Conservation (phyloP, 768 basidiomycete genomes). For the Macrolepiota albuminosa region DNA sequence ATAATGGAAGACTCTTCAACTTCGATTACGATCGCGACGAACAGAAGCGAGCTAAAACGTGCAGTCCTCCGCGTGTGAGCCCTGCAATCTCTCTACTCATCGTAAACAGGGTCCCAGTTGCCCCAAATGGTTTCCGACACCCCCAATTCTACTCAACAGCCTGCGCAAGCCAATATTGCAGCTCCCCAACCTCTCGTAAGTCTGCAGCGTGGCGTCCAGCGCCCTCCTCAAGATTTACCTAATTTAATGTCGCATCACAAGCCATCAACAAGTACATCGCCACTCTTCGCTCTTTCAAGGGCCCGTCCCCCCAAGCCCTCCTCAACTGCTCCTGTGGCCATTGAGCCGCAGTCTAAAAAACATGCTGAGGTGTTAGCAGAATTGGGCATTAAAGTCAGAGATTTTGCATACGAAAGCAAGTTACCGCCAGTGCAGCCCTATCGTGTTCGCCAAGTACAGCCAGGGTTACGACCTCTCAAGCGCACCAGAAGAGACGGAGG, state of each 20-base stretch:
- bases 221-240: constrained; percentile 27
- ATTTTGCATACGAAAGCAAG: constrained; percentile 68
- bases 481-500: constrained; percentile 20
- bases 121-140: constrained; percentile 13
- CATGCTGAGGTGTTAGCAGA: constrained; percentile 21
- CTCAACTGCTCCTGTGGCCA: constrained; percentile 19
- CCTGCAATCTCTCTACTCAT: constrained; percentile 1
- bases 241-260: constrained; percentile 19
- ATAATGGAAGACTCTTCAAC: neutral
- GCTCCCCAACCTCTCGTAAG: constrained; percentile 27
- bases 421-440: constrained; percentile 57
- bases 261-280: constrained; percentile 8
- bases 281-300: constrained; percentile 3
- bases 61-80: constrained; percentile 5
- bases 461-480: constrained; percentile 28
- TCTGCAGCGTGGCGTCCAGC: constrained; percentile 25
- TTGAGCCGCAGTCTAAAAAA: constrained; percentile 17
- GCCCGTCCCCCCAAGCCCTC: constrained; percentile 13
- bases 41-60: neutral
- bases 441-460: constrained; percentile 45
- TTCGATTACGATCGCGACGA: neutral
- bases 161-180: constrained; percentile 9
- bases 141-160: constrained; percentile 14
- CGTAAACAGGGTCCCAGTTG: constrained; percentile 10
- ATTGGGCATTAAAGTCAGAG: constrained; percentile 43